Evolutionary conservation across 1,139 yeast species (phyloP).

Genomic region (Ogataea hybrid): DNA sequence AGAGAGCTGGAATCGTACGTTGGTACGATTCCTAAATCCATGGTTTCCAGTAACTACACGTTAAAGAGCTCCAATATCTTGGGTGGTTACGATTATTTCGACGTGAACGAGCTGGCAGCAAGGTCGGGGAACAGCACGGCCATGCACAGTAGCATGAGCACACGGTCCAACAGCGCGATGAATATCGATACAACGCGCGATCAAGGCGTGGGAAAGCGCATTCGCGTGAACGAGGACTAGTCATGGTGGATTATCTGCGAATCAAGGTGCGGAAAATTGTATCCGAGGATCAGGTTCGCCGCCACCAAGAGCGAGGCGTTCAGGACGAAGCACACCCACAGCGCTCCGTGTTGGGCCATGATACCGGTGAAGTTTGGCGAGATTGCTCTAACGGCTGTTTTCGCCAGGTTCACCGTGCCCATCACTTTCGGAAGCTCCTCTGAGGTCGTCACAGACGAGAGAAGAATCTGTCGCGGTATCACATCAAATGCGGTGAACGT

Average conservation of each 20-base stretch:
- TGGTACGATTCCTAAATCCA: constrained; percentile 31
- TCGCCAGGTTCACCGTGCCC: constrained; percentile 84
- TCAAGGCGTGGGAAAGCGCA: constrained; percentile 23
- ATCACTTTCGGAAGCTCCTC: constrained; percentile 70
- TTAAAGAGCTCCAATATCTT: constrained; percentile 34
- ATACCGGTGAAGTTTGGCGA: constrained; percentile 82
- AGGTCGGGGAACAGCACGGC: constrained; percentile 33
- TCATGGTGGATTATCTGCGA: constrained; percentile 28
- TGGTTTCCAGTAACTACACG: constrained; percentile 30
- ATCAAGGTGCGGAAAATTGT: constrained; percentile 43
- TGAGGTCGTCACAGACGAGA: constrained; percentile 61
- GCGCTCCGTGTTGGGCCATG: constrained; percentile 51
- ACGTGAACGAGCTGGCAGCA: constrained; percentile 52
- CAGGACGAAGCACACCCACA: constrained; percentile 60
- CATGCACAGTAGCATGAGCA: constrained; percentile 23
- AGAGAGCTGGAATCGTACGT: constrained; percentile 26
- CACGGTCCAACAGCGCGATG: constrained; percentile 25
- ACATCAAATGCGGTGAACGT: constrained; percentile 81
- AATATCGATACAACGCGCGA: constrained; percentile 18
- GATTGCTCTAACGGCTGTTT: constrained; percentile 77
- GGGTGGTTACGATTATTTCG: constrained; percentile 78
- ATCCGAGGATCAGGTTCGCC: constrained; percentile 45
- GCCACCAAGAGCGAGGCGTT: constrained; percentile 54
- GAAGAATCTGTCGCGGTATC: constrained; percentile 79
- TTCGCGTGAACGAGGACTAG: constrained; percentile 22